These are phyloP conservation scores for Achaetomium macrosporum DNA, from an alignment of 2,329 filamentous ascomycete species.

Conservation along the genomic window DNA sequence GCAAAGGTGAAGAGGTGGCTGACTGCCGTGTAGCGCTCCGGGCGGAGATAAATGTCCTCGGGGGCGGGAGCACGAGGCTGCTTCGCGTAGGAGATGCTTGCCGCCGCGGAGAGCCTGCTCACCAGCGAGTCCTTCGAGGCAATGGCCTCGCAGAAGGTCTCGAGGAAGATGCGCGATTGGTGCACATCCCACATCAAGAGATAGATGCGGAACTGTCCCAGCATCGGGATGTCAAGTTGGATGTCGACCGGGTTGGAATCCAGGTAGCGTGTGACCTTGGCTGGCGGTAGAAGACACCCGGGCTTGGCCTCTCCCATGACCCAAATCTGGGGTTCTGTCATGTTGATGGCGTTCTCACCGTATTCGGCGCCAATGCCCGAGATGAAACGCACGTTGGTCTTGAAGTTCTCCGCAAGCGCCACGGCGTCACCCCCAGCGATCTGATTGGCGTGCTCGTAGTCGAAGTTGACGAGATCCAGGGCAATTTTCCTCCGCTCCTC, in stretches of 20 bases:
- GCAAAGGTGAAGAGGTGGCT: constrained; percentile 65
- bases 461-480: constrained; percentile 53
- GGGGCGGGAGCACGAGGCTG: constrained; percentile 52
- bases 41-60: constrained; percentile 60
- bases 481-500: constrained; percentile 57
- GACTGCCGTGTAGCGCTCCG: constrained; percentile 62
- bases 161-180: constrained; percentile 51
- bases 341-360: constrained; percentile 46
- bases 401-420: constrained; percentile 58
- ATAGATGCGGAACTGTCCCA: constrained; percentile 72
- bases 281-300: constrained; percentile 56
- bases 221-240: constrained; percentile 70
- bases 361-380: constrained; percentile 60
- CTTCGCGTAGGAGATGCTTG: constrained; percentile 55
- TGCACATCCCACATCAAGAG: constrained; percentile 61
- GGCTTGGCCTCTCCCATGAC: constrained; percentile 46
- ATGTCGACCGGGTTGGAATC: constrained; percentile 74
- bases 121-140: constrained; percentile 49
- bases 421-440: constrained; percentile 52
- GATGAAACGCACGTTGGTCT: constrained; percentile 61
- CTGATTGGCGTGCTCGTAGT: constrained; percentile 44
- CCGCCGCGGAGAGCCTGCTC: constrained; percentile 52
- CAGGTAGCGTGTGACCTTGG: constrained; percentile 66
- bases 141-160: constrained; percentile 51
- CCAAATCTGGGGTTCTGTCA: constrained; percentile 34